Evolutionary conservation across 163 green algal species (phyloP).

Genomic region (Coccomyxa subellipsoidea): DNA sequence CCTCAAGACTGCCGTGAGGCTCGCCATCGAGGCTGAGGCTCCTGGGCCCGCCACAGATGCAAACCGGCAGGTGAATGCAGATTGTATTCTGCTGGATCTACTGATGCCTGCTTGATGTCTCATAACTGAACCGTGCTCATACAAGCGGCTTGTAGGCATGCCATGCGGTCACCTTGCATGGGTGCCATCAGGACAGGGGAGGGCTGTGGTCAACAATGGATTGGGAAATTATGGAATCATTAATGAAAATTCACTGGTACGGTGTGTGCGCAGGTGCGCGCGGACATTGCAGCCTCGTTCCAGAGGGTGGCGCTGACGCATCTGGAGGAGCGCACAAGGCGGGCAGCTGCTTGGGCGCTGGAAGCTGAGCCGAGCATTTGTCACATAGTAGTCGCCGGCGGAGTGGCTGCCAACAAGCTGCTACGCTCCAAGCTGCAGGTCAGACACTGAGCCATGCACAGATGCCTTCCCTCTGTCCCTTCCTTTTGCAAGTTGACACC

Average conservation of each 20-base stretch:
- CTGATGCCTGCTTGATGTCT: too few species aligned
- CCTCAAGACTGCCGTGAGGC: slow-evolving; percentile 86
- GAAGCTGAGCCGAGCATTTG: slow-evolving; percentile 13
- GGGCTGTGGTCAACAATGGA: background rate
- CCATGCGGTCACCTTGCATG: too few species aligned
- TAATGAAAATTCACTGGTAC: too few species aligned
- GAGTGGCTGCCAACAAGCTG: slow-evolving; percentile 85
- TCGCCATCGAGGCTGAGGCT: slow-evolving; percentile 66
- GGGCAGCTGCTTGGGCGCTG: slow-evolving; percentile 46
- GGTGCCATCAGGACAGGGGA: background rate
- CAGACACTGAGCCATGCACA: background rate
- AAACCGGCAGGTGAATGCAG: slow-evolving; percentile 25
- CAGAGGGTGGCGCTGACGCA: slow-evolving; percentile 85
- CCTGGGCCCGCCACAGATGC: slow-evolving; percentile 11
- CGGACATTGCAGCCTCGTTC: slow-evolving; percentile 94
- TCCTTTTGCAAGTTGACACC: too few species aligned
- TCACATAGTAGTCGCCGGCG: slow-evolving; percentile 82
- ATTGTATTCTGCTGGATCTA: background rate
- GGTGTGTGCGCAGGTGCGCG: slow-evolving; percentile 62
- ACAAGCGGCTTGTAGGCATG: too few species aligned
- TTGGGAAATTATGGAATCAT: too few species aligned
- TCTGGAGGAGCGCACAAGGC: slow-evolving; percentile 67
- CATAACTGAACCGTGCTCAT: too few species aligned
- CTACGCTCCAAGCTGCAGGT: slow-evolving; percentile 63
- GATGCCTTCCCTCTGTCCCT: background rate